Evolutionary conservation across 169 alveolate species (phyloP).

Genomic region (Eimeria mitis): DNA sequence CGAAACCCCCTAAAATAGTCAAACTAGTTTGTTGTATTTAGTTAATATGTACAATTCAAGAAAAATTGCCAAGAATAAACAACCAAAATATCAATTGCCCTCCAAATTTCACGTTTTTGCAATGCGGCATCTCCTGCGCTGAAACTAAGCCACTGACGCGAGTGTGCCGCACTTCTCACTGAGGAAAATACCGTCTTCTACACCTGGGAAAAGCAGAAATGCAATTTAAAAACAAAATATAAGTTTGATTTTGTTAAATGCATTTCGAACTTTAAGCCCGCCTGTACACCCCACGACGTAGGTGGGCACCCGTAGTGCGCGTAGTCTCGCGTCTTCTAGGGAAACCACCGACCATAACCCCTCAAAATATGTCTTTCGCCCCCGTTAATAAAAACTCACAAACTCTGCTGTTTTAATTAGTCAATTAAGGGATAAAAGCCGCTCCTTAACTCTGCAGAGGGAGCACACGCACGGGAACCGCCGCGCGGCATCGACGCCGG

Average conservation of each 20-base stretch:
- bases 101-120: not conserved
- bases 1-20: not conserved
- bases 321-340: not conserved
- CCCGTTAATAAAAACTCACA: not conserved
- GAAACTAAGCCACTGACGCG: conserved; percentile 1
- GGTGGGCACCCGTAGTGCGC: too few relatives aligned
- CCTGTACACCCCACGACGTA: not conserved
- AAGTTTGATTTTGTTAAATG: not conserved
- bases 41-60: not conserved
- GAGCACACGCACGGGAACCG: not conserved
- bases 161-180: not conserved
- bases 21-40: not conserved
- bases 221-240: not conserved
- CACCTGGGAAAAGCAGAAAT: not conserved
- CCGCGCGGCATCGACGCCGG: conserved; percentile 11
- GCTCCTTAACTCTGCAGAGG: not conserved
- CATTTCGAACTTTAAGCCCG: not conserved
- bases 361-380: not conserved
- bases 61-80: not conserved
- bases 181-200: not conserved
- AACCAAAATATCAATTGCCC: not conserved
- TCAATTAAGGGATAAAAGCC: not conserved
- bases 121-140: not conserved
- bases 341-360: not conserved
- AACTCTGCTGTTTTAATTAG: not conserved